Evolutionary conservation across 345 rosid genomes (phyloP).

Genomic region (Clarkia xantiana): DNA sequence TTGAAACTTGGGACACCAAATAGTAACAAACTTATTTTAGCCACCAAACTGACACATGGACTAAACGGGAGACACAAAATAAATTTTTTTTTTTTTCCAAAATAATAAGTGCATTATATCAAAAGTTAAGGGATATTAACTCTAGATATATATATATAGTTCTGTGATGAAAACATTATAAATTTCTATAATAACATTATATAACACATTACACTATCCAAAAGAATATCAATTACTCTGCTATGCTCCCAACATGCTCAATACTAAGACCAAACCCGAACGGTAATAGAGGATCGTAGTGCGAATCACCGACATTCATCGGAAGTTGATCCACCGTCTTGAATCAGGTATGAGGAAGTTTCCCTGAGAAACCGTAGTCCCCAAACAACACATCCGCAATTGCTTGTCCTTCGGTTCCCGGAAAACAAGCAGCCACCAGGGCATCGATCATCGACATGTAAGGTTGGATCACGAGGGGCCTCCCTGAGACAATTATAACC

Average conservation of each 20-base stretch:
- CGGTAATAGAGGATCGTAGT: constrained; percentile 69
- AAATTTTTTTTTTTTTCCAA: too few species aligned
- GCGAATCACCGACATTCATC: constrained; percentile 58
- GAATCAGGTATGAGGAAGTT: constrained; percentile 54
- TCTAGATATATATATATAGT: too few species aligned
- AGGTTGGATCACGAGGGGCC: constrained; percentile 59
- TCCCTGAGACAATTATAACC: constrained; percentile 44
- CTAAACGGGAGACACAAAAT: too few species aligned
- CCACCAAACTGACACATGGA: too few species aligned
- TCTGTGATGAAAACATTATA: too few species aligned
- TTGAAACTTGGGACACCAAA: too few species aligned
- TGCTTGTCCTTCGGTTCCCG: constrained; percentile 75
- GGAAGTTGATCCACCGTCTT: constrained; percentile 73
- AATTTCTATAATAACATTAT: too few species aligned
- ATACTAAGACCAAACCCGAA: constrained; percentile 67
- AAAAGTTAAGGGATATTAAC: too few species aligned
- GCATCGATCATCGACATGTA: constrained; percentile 32
- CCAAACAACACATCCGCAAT: constrained; percentile 68
- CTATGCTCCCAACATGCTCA: constrained; percentile 5
- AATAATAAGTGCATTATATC: too few species aligned
- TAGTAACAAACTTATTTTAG: too few species aligned
- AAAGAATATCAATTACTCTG: not conserved
- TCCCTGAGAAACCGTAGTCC: constrained; percentile 61
- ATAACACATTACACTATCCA: too few species aligned
- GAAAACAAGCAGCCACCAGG: constrained; percentile 78